A percentile compares a stretch with the other conserved stretches of the same genome.
phyloP scores from a whole-genome alignment of 1,284 basidiomycete genomes.

The Cerrena zonata region DNA sequence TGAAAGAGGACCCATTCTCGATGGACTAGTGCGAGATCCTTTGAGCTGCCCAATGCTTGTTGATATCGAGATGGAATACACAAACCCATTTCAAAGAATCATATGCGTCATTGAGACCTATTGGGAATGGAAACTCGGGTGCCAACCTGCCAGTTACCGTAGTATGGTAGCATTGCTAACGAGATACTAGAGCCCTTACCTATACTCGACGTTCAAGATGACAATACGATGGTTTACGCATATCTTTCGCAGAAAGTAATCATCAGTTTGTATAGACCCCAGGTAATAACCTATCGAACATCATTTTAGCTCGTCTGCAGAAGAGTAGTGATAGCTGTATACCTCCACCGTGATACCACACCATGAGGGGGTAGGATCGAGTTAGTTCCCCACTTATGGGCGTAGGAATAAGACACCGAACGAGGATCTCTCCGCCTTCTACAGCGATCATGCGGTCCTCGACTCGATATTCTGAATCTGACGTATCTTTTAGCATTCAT shows the following conservation, averaged over 20 bases:
- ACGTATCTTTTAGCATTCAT: too few species aligned
- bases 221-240: conserved; percentile 14
- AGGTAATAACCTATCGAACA: conserved; percentile 8
- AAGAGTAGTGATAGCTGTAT: too few species aligned
- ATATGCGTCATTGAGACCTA: conserved; percentile 32
- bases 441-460: conserved; percentile 8
- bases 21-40: not conserved
- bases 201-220: conserved; percentile 19
- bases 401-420: conserved; percentile 5
- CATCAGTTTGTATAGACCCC: conserved; percentile 12
- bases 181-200: too few species aligned
- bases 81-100: conserved; percentile 30
- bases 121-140: conserved; percentile 36
- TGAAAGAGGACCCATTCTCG: conserved; percentile 6
- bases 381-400: not conserved
- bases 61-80: not conserved
- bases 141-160: conserved; percentile 22
- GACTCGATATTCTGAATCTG: not conserved
- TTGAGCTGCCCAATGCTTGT: not conserved
- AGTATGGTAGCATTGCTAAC: too few species aligned
- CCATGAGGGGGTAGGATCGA: not conserved
- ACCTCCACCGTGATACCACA: conserved; percentile 11
- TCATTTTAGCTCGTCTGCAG: not conserved
- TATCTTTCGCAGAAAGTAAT: conserved; percentile 8
- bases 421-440: conserved; percentile 7